Percentiles rank a stretch among this genome's conserved stretches.
Evolutionary conservation across 2,329 filamentous ascomycete species (phyloP).

Genomic region (Cordyceps pruinosa): DNA sequence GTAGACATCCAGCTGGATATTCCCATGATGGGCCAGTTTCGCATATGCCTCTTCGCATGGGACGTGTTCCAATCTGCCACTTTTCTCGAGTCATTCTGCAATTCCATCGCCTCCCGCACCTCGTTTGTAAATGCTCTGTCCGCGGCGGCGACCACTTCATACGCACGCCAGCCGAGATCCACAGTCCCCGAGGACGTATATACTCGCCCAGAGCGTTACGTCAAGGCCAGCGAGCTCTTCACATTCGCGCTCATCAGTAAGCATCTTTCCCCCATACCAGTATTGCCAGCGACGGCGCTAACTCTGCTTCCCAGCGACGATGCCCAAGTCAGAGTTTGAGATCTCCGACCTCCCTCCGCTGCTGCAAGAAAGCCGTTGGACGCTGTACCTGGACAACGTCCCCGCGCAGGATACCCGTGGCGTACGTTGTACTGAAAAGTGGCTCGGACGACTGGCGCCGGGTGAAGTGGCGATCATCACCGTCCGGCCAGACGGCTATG

Average conservation of each 20-base stretch:
- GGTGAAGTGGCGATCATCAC: conserved; percentile 58
- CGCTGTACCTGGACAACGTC: conserved; percentile 63
- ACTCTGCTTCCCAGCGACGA: conserved; percentile 39
- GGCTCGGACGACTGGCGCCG: conserved; percentile 53
- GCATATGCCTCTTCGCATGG: conserved; percentile 64
- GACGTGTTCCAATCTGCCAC: conserved; percentile 48
- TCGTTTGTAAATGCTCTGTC: conserved; percentile 56
- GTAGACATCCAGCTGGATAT: conserved; percentile 73
- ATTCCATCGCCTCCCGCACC: conserved; percentile 41
- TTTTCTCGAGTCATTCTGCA: conserved; percentile 56
- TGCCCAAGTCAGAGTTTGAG: conserved; percentile 57
- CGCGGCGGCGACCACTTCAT: conserved; percentile 53
- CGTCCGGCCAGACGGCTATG: conserved; percentile 67
- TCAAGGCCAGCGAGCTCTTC: conserved; percentile 58
- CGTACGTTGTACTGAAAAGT: conserved; percentile 57
- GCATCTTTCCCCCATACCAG: conserved; percentile 20
- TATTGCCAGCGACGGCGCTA: not conserved
- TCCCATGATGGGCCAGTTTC: conserved; percentile 69
- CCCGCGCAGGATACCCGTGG: conserved; percentile 47
- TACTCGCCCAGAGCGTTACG: conserved; percentile 61
- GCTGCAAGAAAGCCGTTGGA: conserved; percentile 61
- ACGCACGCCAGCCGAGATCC: conserved; percentile 50
- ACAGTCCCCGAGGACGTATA: conserved; percentile 58
- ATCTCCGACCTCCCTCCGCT: conserved; percentile 56
- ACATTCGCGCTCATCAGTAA: conserved; percentile 63